Conservation (phyloP, 257 asterid species). For the Gynochthodes officinalis region DNA sequence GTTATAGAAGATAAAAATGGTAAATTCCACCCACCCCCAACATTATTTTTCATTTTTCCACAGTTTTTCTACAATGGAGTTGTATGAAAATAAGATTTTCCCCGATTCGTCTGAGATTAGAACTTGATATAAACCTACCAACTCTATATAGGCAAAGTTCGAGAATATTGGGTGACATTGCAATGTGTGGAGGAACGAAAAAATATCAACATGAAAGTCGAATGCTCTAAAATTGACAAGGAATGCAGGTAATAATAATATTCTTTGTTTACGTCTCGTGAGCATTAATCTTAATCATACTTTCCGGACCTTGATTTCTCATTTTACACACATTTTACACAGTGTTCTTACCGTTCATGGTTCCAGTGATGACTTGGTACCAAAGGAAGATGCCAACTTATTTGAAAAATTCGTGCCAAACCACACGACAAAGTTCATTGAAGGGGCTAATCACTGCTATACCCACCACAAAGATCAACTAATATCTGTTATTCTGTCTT, state of each 20-base stretch:
- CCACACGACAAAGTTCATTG: conserved; percentile 40
- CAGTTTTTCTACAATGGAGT: too few species aligned
- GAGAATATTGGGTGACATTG: conserved; percentile 54
- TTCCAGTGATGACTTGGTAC: conserved; percentile 43
- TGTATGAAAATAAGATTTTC: too few species aligned
- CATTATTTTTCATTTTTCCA: too few species aligned
- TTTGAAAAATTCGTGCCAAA: conserved; percentile 49
- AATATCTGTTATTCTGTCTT: conserved; percentile 32
- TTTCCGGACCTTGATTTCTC: too few species aligned
- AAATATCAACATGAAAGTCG: conserved; percentile 58
- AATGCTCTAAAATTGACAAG: conserved; percentile 52
- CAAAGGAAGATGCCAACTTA: conserved; percentile 50
- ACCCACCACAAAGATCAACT: conserved; percentile 49
- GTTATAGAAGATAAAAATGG: conserved; percentile 44
- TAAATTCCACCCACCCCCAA: background rate
- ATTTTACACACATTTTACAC: too few species aligned
- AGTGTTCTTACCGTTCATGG: conserved; percentile 75
- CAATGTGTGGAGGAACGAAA: conserved; percentile 70
- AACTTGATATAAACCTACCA: too few species aligned
- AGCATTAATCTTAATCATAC: too few species aligned
- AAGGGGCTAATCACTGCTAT: conserved; percentile 55
- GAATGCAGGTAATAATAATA: conserved; percentile 48
- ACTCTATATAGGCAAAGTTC: conserved; percentile 38
- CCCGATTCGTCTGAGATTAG: too few species aligned
- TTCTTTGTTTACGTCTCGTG: too few species aligned